Percentiles rank a stretch among this genome's conserved stretches.
Evolutionary conservation across 345 rosid genomes (phyloP).

Genomic region (Diplotaxis tenuifolia): DNA sequence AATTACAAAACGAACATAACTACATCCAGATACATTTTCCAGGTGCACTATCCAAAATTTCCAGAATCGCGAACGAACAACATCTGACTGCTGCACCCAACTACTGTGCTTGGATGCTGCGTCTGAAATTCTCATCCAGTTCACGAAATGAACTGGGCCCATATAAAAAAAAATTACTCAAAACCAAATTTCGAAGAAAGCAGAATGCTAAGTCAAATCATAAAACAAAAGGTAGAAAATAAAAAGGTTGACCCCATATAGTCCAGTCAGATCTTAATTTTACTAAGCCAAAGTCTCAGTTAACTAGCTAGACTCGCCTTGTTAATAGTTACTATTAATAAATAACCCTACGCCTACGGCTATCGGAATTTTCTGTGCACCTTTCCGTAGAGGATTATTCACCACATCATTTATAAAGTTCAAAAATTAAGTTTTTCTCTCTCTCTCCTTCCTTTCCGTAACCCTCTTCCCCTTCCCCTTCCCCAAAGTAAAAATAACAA

Average conservation of each 20-base stretch:
- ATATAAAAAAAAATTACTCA: background rate
- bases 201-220: background rate
- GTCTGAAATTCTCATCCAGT: too few species aligned
- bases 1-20: too few species aligned
- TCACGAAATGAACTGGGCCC: too few species aligned
- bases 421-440: background rate
- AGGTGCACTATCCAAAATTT: too few species aligned
- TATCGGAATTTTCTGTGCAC: background rate
- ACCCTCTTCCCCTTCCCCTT: slow-evolving; percentile 13
- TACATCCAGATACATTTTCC: too few species aligned
- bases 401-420: background rate
- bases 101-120: too few species aligned
- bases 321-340: slow-evolving; percentile 2
- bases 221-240: background rate
- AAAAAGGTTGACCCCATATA: background rate
- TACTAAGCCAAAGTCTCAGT: background rate
- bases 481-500: background rate
- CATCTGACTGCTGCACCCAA: too few species aligned
- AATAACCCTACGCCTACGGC: background rate
- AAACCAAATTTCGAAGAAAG: background rate
- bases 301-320: background rate
- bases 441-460: slow-evolving; percentile 9
- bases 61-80: too few species aligned
- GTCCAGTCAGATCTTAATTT: slow-evolving; percentile 1
- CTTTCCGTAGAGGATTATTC: slow-evolving; percentile 3